These are phyloP conservation scores for Phytophthora sp. DNA, from an alignment of 352 stramenopile genomes.

Conservation along the genomic window DNA sequence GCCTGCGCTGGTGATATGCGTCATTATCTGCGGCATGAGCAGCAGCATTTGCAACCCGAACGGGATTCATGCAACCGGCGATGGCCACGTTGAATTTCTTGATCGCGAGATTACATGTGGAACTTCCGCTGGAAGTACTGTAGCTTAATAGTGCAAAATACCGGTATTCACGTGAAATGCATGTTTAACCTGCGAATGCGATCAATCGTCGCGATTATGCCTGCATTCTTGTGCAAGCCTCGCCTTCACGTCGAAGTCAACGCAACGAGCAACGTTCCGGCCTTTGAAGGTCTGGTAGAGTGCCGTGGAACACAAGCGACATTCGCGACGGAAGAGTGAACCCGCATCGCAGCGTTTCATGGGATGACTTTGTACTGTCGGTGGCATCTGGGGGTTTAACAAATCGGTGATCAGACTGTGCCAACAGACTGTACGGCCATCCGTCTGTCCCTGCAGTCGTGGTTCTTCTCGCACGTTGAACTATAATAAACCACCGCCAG, in stretches of 20 bases:
- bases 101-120: not conserved
- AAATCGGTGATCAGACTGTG: too few species aligned
- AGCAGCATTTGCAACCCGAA: too few species aligned
- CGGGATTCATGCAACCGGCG: not conserved
- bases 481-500: slow-evolving; percentile 1
- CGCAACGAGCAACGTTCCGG: slow-evolving; percentile 1
- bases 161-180: slow-evolving; percentile 38
- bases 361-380: slow-evolving; percentile 22
- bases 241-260: slow-evolving; percentile 27
- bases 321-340: too few species aligned
- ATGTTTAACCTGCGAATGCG: slow-evolving; percentile 27
- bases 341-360: slow-evolving; percentile 27
- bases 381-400: too few species aligned
- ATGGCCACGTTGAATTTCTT: slow-evolving; percentile 12
- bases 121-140: too few species aligned
- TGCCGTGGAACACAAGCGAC: not conserved
- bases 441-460: not conserved
- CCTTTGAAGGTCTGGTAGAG: not conserved
- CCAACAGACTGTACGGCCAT: slow-evolving; percentile 22
- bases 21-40: too few species aligned
- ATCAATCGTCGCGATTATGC: not conserved
- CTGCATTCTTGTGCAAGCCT: too few species aligned
- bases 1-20: not conserved
- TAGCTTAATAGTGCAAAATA: too few species aligned
- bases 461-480: slow-evolving; percentile 31